Base-by-base conservation (phyloP, 371 early-diverging fungal species). In the Fennellomyces sp. region DNA sequence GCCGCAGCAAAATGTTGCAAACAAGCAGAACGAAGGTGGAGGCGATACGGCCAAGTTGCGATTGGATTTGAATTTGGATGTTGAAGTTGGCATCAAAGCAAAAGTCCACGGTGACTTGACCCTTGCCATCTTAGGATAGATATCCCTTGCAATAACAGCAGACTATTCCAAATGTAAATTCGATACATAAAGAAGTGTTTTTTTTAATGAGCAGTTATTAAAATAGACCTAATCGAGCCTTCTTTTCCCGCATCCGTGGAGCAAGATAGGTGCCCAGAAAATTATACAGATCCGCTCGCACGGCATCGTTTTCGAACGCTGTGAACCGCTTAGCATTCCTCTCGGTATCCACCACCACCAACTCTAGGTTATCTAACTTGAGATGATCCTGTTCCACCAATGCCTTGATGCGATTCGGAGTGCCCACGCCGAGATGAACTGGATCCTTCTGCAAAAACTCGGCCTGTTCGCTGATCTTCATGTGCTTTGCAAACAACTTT, bases 401-500 rank as follows among this genome's bases (percentile, higher is more conserved):
- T 52, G 87, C 88, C 27, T 79, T 72, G 4, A 95, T 69, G 3
- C 96, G 82, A 65, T 89, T 90, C 2, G 96, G 93, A 8, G 96
- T 93, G 1, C 96, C 94, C 0, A 92, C 90, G 11, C 86, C 91
- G 27, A 91, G 66, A 64, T 90, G 88, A 12, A 91, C 73, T 0
- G 83, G 73, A 2, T 78, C 70, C 17, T 71, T 73, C n/a, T 83
- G 70, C 51, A 93, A 75, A 53, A 81, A 75, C 52, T 81, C 61
- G 17, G 81, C 70, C 67, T 95, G 94, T 45, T 91, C 91, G 15
- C 76, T 73, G 1, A 93, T 71, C 67, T 94, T 94, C 66, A 94
- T 73, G 64, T 95, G 96, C 56, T 90, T 85, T 12, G 93, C 90
- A 72, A 95, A 95, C 35, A 94, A 72, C 72, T 95, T 95, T 15